Conservation (phyloP, 2,329 filamentous ascomycete genomes). For the Talaromyces sp. region DNA sequence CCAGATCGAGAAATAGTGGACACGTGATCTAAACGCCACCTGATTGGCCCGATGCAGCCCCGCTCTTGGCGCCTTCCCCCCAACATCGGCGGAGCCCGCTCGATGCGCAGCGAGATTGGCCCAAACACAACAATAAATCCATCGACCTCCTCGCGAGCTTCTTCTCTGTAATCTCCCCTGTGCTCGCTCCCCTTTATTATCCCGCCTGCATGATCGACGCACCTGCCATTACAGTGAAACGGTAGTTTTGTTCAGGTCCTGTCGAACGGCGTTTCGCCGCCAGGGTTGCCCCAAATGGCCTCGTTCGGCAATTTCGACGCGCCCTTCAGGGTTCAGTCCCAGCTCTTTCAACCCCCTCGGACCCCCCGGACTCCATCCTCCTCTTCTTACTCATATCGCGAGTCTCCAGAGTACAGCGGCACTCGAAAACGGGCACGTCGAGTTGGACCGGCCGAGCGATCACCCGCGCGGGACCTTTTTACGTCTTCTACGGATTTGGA, state of each 20-base stretch:
- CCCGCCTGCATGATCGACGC: background rate
- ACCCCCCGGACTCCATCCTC: conserved; percentile 11
- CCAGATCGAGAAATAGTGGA: background rate
- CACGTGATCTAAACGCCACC: background rate
- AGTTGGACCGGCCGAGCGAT: conserved; percentile 19
- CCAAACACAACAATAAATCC: background rate
- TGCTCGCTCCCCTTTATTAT: background rate
- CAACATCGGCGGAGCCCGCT: background rate
- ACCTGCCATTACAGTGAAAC: background rate
- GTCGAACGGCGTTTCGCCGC: background rate
- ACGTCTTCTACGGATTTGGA: conserved; percentile 15
- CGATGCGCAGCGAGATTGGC: background rate
- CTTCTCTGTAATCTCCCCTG: background rate
- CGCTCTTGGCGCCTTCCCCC: background rate
- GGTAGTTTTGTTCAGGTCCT: background rate
- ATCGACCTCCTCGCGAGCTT: background rate
- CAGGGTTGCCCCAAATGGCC: conserved; percentile 5
- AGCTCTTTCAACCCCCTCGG: conserved; percentile 14
- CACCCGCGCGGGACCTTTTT: conserved; percentile 18
- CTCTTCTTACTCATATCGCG: conserved; percentile 5
- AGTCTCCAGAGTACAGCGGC: background rate
- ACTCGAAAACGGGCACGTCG: conserved; percentile 28
- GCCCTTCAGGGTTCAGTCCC: conserved; percentile 13
- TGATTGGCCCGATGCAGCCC: background rate
- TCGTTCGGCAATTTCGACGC: conserved; percentile 11